These are phyloP conservation scores for Aschersonia sp. DNA, from an alignment of 2,329 filamentous ascomycete genomes.

Conservation along the genomic window DNA sequence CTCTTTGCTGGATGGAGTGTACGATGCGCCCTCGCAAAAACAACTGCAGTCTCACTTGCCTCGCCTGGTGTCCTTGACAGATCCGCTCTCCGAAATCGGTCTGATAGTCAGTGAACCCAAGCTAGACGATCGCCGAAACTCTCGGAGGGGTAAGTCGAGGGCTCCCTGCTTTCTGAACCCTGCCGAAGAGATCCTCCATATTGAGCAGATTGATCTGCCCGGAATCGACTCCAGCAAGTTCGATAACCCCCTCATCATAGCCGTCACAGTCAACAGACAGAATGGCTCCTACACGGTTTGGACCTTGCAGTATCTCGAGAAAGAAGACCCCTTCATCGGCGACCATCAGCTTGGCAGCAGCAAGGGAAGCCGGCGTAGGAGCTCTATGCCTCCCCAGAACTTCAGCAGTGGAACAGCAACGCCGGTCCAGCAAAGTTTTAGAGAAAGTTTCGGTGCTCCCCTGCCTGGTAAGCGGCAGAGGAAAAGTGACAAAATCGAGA, in stretches of 20 bases:
- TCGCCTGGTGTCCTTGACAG: conserved; percentile 67
- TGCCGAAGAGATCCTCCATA: conserved; percentile 70
- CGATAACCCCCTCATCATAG: conserved; percentile 48
- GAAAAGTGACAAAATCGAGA: conserved; percentile 36
- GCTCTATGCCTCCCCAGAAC: conserved; percentile 52
- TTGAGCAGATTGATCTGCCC: conserved; percentile 53
- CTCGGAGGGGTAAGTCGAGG: conserved; percentile 19
- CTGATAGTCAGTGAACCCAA: conserved; percentile 54
- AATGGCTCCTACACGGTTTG: conserved; percentile 70
- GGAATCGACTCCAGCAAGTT: conserved; percentile 18
- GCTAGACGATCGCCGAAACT: conserved; percentile 14
- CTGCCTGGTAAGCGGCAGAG: conserved; percentile 37
- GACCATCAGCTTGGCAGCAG: conserved; percentile 29
- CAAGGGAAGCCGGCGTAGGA: conserved; percentile 37
- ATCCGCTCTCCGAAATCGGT: conserved; percentile 75
- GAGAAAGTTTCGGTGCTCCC: conserved; percentile 62
- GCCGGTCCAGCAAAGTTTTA: conserved; percentile 52
- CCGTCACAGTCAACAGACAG: conserved; percentile 68
- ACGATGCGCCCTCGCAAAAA: conserved; percentile 34
- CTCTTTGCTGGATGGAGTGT: conserved; percentile 41
- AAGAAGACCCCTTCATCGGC: conserved; percentile 41
- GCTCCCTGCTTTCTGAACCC: conserved; percentile 49
- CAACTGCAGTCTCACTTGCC: conserved; percentile 49
- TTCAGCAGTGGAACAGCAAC: conserved; percentile 64
- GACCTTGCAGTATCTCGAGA: conserved; percentile 64